Conservation (phyloP, 179 eudicot genomes). For the Monotropa hypopitys region DNA sequence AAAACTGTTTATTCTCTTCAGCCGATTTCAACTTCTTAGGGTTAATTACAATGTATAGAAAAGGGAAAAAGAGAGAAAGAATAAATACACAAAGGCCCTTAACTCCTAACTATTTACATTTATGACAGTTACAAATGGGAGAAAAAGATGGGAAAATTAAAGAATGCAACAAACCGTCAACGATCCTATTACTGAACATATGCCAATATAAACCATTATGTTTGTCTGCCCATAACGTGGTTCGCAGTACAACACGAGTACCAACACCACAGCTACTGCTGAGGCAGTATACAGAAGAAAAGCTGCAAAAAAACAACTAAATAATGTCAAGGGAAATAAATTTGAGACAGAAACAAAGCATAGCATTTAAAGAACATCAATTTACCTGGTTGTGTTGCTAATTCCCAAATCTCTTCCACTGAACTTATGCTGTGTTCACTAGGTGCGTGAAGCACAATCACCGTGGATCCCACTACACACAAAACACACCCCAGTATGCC, state of each 20-base stretch:
- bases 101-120: too few relatives aligned
- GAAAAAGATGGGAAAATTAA: not conserved
- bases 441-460: conserved; percentile 89
- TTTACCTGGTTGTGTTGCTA: conserved; percentile 79
- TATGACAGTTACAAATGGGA: not conserved
- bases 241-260: conserved; percentile 65
- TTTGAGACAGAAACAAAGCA: not conserved
- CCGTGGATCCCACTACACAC: conserved; percentile 62
- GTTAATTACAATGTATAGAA: too few relatives aligned
- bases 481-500: conserved; percentile 80
- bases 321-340: not conserved
- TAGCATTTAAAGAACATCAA: not conserved
- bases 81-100: too few relatives aligned
- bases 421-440: conserved; percentile 59
- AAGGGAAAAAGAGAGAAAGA: too few relatives aligned
- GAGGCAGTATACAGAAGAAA: conserved; percentile 71
- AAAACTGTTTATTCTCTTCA: too few relatives aligned
- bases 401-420: conserved; percentile 79
- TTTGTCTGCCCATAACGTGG: conserved; percentile 88
- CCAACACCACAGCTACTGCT: conserved; percentile 59
- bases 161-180: conserved; percentile 52
- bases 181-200: conserved; percentile 72
- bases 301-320: conserved; percentile 31
- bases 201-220: conserved; percentile 58
- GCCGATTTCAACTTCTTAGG: too few relatives aligned